Evolutionary conservation across 2,329 filamentous ascomycete genomes (phyloP).

Genomic region (Albophoma yamanashiensis): DNA sequence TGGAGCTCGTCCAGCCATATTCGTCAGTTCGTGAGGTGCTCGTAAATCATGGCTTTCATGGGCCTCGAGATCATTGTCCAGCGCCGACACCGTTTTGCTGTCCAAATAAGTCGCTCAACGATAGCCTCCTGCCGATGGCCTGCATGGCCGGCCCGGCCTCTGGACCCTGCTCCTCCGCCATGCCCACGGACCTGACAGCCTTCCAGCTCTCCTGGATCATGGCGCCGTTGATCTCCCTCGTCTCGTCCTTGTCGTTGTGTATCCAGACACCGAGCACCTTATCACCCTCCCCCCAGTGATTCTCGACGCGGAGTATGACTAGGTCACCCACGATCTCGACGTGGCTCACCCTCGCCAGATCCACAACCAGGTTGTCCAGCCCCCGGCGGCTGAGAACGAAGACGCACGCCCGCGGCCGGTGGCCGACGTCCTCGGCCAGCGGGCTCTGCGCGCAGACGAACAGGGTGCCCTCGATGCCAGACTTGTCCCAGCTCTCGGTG

Average conservation of each 20-base stretch:
- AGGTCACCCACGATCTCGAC: slow-evolving; percentile 52
- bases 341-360: slow-evolving; percentile 48
- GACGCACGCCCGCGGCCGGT: slow-evolving; percentile 40
- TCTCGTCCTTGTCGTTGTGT: slow-evolving; percentile 37
- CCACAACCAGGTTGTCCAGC: slow-evolving; percentile 59
- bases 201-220: slow-evolving; percentile 34
- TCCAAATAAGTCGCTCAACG: slow-evolving; percentile 34
- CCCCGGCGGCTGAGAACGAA: slow-evolving; percentile 66
- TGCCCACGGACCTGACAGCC: slow-evolving; percentile 18
- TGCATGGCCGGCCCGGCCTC: slow-evolving; percentile 31
- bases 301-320: slow-evolving; percentile 35
- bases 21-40: neutral
- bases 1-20: neutral
- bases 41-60: neutral
- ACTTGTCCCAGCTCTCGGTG: slow-evolving; percentile 70
- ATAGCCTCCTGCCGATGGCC: slow-evolving; percentile 31
- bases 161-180: slow-evolving; percentile 15
- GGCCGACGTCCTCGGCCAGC: slow-evolving; percentile 20
- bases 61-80: slow-evolving; percentile 4
- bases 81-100: slow-evolving; percentile 13
- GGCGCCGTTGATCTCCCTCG: slow-evolving; percentile 27
- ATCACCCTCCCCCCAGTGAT: slow-evolving; percentile 20
- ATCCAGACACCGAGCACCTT: slow-evolving; percentile 45
- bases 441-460: slow-evolving; percentile 67
- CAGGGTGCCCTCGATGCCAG: slow-evolving; percentile 73